phyloP scores from a whole-genome alignment of 2,329 filamentous ascomycete genomes.

The Alternaria sp. region DNA sequence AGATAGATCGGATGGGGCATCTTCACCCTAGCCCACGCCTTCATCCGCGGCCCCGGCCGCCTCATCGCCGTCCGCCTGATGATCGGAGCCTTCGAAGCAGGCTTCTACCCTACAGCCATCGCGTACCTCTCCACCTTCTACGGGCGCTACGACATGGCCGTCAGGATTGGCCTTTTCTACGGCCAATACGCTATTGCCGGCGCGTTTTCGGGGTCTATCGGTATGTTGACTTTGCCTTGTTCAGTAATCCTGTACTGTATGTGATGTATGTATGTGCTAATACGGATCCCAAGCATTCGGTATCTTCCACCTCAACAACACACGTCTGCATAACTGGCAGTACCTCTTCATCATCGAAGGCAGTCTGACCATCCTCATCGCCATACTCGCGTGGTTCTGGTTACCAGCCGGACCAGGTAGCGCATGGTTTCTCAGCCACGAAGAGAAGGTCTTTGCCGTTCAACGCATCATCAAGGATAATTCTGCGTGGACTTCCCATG shows the following conservation, averaged over 20 bases:
- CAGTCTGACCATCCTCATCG: slow-evolving; percentile 39
- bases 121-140: slow-evolving; percentile 62
- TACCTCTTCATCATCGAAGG: slow-evolving; percentile 56
- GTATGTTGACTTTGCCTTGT: slow-evolving; percentile 5
- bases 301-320: slow-evolving; percentile 56
- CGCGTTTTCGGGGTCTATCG: slow-evolving; percentile 51
- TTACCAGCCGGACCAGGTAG: slow-evolving; percentile 32
- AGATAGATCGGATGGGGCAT: slow-evolving; percentile 31
- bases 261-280: slow-evolving; percentile 2
- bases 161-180: slow-evolving; percentile 55
- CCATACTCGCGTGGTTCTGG: slow-evolving; percentile 35
- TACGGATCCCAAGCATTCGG: slow-evolving; percentile 38
- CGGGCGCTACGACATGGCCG: slow-evolving; percentile 48
- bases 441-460: slow-evolving; percentile 21
- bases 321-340: slow-evolving; percentile 54
- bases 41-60: slow-evolving; percentile 21
- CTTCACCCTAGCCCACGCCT: slow-evolving; percentile 31
- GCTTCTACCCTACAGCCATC: slow-evolving; percentile 61
- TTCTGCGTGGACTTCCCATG: background rate
- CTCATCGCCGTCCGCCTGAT: slow-evolving; percentile 29
- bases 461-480: slow-evolving; percentile 25
- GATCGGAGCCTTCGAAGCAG: slow-evolving; percentile 58
- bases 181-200: slow-evolving; percentile 51
- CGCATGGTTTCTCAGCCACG: slow-evolving; percentile 49
- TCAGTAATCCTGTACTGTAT: background rate